Conservation (phyloP, 768 basidiomycete species). For the Mycena vulgaris region DNA sequence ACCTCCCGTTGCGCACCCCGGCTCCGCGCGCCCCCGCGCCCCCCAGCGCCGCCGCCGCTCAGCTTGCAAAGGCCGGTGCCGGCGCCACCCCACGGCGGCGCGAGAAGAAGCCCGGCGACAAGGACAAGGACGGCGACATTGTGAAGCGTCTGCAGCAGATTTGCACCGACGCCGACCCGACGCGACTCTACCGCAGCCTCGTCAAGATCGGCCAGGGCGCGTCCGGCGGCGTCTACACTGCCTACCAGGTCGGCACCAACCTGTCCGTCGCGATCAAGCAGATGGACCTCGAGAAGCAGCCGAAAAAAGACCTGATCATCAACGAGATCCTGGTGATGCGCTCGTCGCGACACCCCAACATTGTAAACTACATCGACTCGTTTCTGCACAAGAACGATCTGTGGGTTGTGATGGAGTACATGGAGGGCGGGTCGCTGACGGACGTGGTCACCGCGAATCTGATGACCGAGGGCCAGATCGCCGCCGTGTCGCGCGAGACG, state of each 20-base stretch:
- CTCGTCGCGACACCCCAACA: slow-evolving; percentile 96
- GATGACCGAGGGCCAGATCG: slow-evolving; percentile 99
- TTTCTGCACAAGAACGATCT: slow-evolving; percentile 98
- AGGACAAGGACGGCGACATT: slow-evolving; percentile 89
- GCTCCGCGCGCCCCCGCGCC: slow-evolving; percentile 43
- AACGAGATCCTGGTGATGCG: slow-evolving; percentile 99
- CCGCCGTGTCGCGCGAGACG: slow-evolving; percentile 94
- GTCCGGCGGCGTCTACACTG: slow-evolving; percentile 98
- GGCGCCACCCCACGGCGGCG: slow-evolving; percentile 87
- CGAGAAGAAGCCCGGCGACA: slow-evolving; percentile 88
- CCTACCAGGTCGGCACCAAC: slow-evolving; percentile 97
- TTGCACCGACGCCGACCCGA: slow-evolving; percentile 98
- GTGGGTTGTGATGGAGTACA: slow-evolving; percentile 99
- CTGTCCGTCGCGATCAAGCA: slow-evolving; percentile 98
- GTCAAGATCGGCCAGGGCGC: slow-evolving; percentile 99
- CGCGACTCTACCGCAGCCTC: slow-evolving; percentile 90
- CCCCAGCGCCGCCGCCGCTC: slow-evolving; percentile 75
- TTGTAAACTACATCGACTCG: slow-evolving; percentile 99
- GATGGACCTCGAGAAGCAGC: slow-evolving; percentile 99
- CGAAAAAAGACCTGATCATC: slow-evolving; percentile 99
- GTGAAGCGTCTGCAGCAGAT: slow-evolving; percentile 93
- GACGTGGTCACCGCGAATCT: slow-evolving; percentile 96
- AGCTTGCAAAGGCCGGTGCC: slow-evolving; percentile 75
- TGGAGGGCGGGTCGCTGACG: slow-evolving; percentile 96
- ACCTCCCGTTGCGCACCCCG: slow-evolving; percentile 60